Conservation (phyloP, 1,139 yeast species). For the Kurtzmaniella quercitrusa region DNA sequence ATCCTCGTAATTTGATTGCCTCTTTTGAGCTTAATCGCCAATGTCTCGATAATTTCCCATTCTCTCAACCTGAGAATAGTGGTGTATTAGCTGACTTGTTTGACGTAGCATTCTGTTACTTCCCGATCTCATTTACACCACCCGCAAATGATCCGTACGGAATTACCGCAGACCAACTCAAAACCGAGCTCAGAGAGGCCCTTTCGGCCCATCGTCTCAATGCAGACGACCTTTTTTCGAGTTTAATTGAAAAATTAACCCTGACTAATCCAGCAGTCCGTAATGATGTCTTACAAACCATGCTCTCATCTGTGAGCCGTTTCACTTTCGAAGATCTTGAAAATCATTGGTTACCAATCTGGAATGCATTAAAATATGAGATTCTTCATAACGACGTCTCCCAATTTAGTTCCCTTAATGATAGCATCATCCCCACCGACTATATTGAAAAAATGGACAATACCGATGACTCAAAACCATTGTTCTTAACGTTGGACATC, state of each 20-base stretch:
- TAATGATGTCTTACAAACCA: conserved; percentile 67
- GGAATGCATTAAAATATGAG: conserved; percentile 89
- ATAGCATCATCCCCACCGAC: conserved; percentile 27
- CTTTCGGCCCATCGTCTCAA: conserved; percentile 62
- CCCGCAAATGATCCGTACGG: conserved; percentile 89
- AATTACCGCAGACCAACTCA: conserved; percentile 71
- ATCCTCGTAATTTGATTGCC: conserved; percentile 76
- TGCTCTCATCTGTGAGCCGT: conserved; percentile 50
- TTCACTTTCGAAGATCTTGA: conserved; percentile 48
- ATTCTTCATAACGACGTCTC: conserved; percentile 66
- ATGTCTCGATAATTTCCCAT: conserved; percentile 45
- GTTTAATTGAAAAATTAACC: conserved; percentile 76
- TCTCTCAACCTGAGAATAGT: conserved; percentile 30
- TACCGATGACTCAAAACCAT: conserved; percentile 36
- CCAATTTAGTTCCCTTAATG: conserved; percentile 25
- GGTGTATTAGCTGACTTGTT: conserved; percentile 53
- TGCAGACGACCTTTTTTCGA: conserved; percentile 73
- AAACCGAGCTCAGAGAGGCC: conserved; percentile 51
- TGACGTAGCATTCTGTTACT: conserved; percentile 89
- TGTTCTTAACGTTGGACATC: conserved; percentile 46
- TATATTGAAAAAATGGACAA: conserved; percentile 27
- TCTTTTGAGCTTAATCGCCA: conserved; percentile 59
- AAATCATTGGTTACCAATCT: conserved; percentile 65
- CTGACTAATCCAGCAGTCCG: conserved; percentile 79
- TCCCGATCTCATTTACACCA: conserved; percentile 93